Conservation (phyloP, 768 basidiomycete genomes). For the Boletus tylopilopsis region DNA sequence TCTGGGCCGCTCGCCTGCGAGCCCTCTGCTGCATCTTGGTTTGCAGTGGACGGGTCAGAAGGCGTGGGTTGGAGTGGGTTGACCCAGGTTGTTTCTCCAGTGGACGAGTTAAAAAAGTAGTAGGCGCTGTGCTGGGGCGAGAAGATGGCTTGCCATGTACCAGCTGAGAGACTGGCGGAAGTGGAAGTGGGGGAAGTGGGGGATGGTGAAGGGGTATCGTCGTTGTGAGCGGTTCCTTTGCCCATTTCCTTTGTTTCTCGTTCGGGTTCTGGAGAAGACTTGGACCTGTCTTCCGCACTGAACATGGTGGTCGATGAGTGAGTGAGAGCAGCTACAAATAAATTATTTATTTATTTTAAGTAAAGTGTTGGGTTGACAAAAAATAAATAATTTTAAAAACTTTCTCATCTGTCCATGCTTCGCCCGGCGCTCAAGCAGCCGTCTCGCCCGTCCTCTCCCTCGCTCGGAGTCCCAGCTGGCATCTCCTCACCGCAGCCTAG, state of each 20-base stretch:
- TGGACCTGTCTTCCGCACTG: not conserved
- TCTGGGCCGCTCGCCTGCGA: slow-evolving; percentile 22
- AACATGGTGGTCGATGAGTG: slow-evolving; percentile 8
- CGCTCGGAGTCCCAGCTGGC: slow-evolving; percentile 11
- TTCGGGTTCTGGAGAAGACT: slow-evolving; percentile 1
- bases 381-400: slow-evolving; percentile 10
- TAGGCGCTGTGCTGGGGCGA: slow-evolving; percentile 76
- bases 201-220: not conserved
- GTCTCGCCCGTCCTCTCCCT: slow-evolving; percentile 24
- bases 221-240: slow-evolving; percentile 1
- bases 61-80: slow-evolving; percentile 59
- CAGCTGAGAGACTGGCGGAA: slow-evolving; percentile 22
- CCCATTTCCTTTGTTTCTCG: slow-evolving; percentile 5
- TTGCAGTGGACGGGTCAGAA: slow-evolving; percentile 20
- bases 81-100: slow-evolving; percentile 79
- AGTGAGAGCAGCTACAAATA: too few species aligned
- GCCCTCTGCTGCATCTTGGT: slow-evolving; percentile 18
- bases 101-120: slow-evolving; percentile 77
- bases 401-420: slow-evolving; percentile 25
- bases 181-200: not conserved
- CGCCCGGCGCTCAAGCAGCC: slow-evolving; percentile 55
- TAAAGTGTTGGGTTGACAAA: not conserved
- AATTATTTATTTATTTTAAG: not conserved
- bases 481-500: slow-evolving; percentile 25
- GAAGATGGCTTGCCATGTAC: slow-evolving; percentile 78